These are phyloP conservation scores for Pseudogymnoascus sp. DNA, from an alignment of 2,329 filamentous ascomycete species.

Conservation along the genomic window DNA sequence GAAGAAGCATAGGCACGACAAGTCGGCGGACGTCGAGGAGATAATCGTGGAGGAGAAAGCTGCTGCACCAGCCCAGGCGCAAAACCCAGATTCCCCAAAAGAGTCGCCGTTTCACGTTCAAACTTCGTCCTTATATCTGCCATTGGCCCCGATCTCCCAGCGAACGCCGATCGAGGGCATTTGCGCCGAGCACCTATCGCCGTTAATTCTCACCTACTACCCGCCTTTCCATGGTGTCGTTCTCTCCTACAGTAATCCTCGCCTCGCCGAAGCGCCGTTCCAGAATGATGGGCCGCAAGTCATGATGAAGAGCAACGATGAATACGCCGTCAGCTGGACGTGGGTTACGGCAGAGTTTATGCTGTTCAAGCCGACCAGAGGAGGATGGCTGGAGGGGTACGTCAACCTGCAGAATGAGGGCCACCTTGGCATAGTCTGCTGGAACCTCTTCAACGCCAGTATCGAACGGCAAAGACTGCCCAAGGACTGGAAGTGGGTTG, in stretches of 20 bases:
- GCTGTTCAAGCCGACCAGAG: constrained; percentile 68
- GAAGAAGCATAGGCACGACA: constrained; percentile 37
- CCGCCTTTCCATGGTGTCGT: constrained; percentile 66
- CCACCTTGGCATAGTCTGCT: constrained; percentile 81
- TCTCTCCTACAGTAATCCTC: constrained; percentile 63
- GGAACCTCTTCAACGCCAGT: constrained; percentile 85
- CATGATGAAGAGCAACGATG: constrained; percentile 54
- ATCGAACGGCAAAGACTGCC: constrained; percentile 74
- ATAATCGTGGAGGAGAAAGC: constrained; percentile 10
- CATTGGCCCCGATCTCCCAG: constrained; percentile 65
- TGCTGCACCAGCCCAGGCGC: constrained; percentile 1
- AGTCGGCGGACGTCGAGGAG: constrained; percentile 34
- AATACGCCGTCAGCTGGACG: constrained; percentile 78
- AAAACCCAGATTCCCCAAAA: constrained; percentile 12
- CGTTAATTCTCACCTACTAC: constrained; percentile 70
- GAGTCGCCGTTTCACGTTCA: constrained; percentile 70
- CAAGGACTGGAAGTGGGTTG: constrained; percentile 69
- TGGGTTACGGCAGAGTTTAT: constrained; percentile 87
- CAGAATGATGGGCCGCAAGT: constrained; percentile 39
- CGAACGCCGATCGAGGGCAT: constrained; percentile 62
- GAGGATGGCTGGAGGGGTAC: constrained; percentile 68
- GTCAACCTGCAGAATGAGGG: constrained; percentile 84
- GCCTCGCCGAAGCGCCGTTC: constrained; percentile 54
- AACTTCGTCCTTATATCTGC: constrained; percentile 72
- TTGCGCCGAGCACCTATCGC: constrained; percentile 66